Percentiles rank a stretch among this genome's conserved stretches.
phyloP scores from a whole-genome alignment of 441 rosid genomes.

The Metrosideros polymorpha region DNA sequence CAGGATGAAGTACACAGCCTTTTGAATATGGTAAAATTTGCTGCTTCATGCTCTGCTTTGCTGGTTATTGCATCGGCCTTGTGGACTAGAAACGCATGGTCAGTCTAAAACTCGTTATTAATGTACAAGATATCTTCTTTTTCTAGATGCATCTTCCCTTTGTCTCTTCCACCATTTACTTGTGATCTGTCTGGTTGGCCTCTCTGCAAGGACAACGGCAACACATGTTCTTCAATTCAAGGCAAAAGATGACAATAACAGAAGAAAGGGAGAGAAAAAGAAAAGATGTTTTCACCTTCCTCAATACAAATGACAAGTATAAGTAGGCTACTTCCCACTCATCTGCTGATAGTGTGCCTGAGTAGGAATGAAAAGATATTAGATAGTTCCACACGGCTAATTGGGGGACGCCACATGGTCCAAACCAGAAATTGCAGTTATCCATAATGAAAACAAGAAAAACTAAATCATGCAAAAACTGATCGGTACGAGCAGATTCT shows the following conservation, averaged over 20 bases:
- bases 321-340: slow-evolving; percentile 95
- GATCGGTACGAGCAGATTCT: neutral
- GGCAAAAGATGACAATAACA: neutral
- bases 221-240: neutral
- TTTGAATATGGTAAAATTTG: neutral
- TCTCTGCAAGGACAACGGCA: slow-evolving; percentile 29
- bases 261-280: neutral
- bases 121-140: slow-evolving; percentile 65
- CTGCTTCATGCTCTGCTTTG: neutral
- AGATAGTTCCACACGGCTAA: neutral
- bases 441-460: neutral
- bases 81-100: neutral
- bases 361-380: neutral
- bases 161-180: slow-evolving; percentile 35
- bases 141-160: slow-evolving; percentile 68
- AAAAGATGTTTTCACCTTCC: slow-evolving; percentile 41
- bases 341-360: slow-evolving; percentile 85
- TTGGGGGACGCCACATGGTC: neutral
- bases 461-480: neutral
- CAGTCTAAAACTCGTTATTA: slow-evolving; percentile 16
- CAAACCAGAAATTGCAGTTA: neutral
- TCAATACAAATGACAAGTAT: slow-evolving; percentile 77
- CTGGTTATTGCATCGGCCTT: neutral
- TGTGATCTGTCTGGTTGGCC: slow-evolving; percentile 59
- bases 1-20: neutral